Evolutionary conservation across 371 early-diverging fungal genomes (phyloP).

Genomic region (Syncephalastrum sp.): DNA sequence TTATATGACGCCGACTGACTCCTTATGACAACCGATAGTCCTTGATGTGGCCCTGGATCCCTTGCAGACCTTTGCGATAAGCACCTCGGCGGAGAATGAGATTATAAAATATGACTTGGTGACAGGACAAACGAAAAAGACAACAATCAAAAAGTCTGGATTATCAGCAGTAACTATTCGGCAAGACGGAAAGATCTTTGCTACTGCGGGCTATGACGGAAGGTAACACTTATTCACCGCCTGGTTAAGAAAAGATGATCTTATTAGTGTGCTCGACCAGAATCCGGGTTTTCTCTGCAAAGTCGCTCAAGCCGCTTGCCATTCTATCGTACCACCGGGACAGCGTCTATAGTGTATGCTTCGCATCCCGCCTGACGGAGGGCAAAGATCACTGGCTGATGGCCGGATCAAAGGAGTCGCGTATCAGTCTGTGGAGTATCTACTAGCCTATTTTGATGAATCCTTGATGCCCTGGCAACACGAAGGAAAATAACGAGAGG

Average conservation of each 20-base stretch:
- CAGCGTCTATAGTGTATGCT: constrained; percentile 40
- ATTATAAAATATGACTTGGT: constrained; percentile 33
- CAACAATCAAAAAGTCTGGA: constrained; percentile 39
- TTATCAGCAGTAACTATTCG: constrained; percentile 39
- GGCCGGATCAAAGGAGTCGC: constrained; percentile 40
- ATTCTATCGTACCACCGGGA: constrained; percentile 46
- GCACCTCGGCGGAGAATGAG: constrained; percentile 45
- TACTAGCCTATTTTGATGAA: constrained; percentile 19
- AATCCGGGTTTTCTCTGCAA: constrained; percentile 48
- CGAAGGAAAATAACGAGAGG: not conserved
- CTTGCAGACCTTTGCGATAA: constrained; percentile 22
- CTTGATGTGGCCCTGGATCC: constrained; percentile 31
- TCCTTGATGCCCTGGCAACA: not conserved
- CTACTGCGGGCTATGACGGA: constrained; percentile 55
- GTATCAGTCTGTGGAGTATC: constrained; percentile 53
- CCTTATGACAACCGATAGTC: constrained; percentile 16
- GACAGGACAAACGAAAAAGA: constrained; percentile 25
- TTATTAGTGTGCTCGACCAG: constrained; percentile 17
- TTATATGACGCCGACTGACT: not conserved
- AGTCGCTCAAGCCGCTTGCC: constrained; percentile 49
- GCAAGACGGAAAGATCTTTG: constrained; percentile 48
- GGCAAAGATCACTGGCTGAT: constrained; percentile 36
- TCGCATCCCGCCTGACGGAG: constrained; percentile 8
- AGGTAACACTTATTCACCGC: constrained; percentile 23
- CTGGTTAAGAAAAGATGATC: not conserved